These are phyloP conservation scores for Ogataea allantospora DNA, from an alignment of 805 yeast species.

Conservation along the genomic window DNA sequence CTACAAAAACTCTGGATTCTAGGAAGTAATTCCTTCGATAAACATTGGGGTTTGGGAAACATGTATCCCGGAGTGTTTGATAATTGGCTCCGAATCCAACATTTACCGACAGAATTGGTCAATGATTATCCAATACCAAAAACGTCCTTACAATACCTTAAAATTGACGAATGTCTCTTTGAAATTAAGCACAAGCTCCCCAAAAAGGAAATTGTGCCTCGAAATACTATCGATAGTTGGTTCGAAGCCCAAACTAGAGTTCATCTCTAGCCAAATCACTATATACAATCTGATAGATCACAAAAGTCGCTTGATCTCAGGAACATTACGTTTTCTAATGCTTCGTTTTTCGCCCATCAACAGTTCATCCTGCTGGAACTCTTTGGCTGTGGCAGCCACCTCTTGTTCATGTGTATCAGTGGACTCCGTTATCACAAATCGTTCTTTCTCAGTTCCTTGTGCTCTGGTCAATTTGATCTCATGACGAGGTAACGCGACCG, in stretches of 20 bases:
- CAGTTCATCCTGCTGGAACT: conserved; percentile 2
- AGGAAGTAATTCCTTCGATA: conserved; percentile 51
- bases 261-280: conserved; percentile 3
- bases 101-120: conserved; percentile 44
- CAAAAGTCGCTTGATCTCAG: conserved; percentile 15
- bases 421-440: conserved; percentile 25
- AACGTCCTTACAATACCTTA: conserved; percentile 34
- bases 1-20: conserved; percentile 43
- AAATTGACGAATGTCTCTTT: conserved; percentile 51
- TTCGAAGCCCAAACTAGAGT: conserved; percentile 35
- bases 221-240: conserved; percentile 42
- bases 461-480: not conserved
- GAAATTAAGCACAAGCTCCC: conserved; percentile 26
- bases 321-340: not conserved
- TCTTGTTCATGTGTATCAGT: conserved; percentile 19
- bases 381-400: conserved; percentile 6
- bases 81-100: conserved; percentile 56
- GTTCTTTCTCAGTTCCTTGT: conserved; percentile 12
- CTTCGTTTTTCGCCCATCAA: conserved; percentile 1
- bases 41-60: conserved; percentile 56
- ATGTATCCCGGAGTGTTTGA: conserved; percentile 53
- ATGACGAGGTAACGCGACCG: not conserved
- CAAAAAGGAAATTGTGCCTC: conserved; percentile 23
- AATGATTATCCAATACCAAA: conserved; percentile 11
- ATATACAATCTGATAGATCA: not conserved